Base-by-base conservation (phyloP, 2,329 filamentous ascomycete species). In the Microdochium nivale region DNA sequence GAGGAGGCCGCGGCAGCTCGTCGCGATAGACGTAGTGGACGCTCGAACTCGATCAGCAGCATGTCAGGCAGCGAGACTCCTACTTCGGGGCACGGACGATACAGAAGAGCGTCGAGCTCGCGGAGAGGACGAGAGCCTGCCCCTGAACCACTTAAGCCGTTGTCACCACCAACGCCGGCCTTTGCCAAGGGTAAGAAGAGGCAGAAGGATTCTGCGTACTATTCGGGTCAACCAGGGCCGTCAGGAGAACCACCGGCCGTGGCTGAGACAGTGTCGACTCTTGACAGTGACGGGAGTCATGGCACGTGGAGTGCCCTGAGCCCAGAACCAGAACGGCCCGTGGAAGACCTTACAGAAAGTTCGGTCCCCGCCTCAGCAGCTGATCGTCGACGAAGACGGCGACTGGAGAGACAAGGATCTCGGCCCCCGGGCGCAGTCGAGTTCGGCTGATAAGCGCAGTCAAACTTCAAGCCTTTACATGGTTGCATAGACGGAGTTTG, bases 171-270 rank as follows among this genome's bases (percentile, higher is more conserved):
- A 0, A 74, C 77, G 52, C 78, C 81, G 10, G 71, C 78, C 5
- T 82, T 80, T 59, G 77, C 79, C 4, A 74, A 71, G 43, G 73
- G 73, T 1, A 69, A 70, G 53, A 72, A 73, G 59, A 69, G 65
- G 11, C 64, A 66, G 2, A 84, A 83, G 59, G 81, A 85, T 60
- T 81, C 79, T 46, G 78, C 79, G 9, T 84, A 84, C 59, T 84
- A 81, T 60, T 81, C 79, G 2, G 78, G 78, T 7, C 67, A 69
- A 53, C 67, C 73, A 2, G 69, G 71, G 2, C 71, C 71, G 16
- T 69, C 72, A n/a, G 72, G 70, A 1, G 56, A 57, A 25, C 60
- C 62, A 8, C 67, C 71, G 1, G 63, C 67, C 16, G 68, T 68
- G 1, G 67, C 66, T 2, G 66, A 65, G 32, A 77, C 76, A 3